phyloP scores from a whole-genome alignment of 768 basidiomycete species.

The Tephrocybe sp. region DNA sequence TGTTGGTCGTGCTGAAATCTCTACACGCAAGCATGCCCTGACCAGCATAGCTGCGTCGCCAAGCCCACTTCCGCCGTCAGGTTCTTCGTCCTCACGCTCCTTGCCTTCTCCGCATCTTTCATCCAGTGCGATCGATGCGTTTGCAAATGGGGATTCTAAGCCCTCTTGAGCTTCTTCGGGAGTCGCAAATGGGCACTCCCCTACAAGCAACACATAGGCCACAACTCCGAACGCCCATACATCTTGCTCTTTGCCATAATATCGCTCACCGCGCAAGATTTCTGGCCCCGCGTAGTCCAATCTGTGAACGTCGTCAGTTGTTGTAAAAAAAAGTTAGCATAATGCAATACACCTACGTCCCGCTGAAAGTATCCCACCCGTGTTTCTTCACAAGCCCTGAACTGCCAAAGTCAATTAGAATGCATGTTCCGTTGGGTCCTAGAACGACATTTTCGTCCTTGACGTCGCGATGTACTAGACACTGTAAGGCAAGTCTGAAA shows the following conservation, averaged over 20 bases:
- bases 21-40: conserved; percentile 79
- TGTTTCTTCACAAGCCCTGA: conserved; percentile 79
- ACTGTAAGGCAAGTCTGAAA: conserved; percentile 8
- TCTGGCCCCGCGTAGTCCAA: conserved; percentile 96
- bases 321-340: conserved; percentile 3
- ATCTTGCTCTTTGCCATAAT: conserved; percentile 95
- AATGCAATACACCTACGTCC: conserved; percentile 63
- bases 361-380: conserved; percentile 91
- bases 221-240: conserved; percentile 99
- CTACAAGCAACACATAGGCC: conserved; percentile 88
- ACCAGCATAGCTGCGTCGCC: conserved; percentile 87
- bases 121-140: conserved; percentile 72
- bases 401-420: conserved; percentile 97
- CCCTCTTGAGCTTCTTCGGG: conserved; percentile 90
- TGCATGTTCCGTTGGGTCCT: conserved; percentile 75
- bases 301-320: conserved; percentile 33
- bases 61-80: conserved; percentile 80
- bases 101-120: conserved; percentile 77
- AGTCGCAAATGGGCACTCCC: conserved; percentile 90
- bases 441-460: conserved; percentile 97
- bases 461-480: conserved; percentile 88
- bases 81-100: conserved; percentile 70
- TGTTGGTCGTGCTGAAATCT: conserved; percentile 73
- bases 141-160: conserved; percentile 70
- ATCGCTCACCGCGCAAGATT: conserved; percentile 91